A percentile compares a stretch with the other conserved stretches of the same genome.
Conservation (phyloP, 2,329 filamentous ascomycete species). For the Colletotrichum sidae region DNA sequence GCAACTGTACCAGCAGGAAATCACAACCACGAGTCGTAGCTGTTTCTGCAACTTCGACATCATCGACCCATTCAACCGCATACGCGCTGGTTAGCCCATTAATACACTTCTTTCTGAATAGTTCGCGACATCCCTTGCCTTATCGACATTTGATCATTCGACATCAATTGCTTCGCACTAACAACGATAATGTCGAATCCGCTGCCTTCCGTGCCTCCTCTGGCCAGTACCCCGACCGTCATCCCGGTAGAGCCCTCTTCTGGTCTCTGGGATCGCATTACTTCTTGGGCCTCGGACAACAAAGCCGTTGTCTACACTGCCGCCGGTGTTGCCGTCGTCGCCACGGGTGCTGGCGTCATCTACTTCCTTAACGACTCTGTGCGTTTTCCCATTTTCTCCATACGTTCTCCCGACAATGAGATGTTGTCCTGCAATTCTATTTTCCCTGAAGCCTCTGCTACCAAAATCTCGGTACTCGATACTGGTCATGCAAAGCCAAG, state of each 20-base stretch:
- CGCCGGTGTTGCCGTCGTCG: slow-evolving; percentile 91
- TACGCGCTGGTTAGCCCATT: slow-evolving; percentile 27
- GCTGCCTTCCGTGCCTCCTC: slow-evolving; percentile 60
- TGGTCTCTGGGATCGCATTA: slow-evolving; percentile 89
- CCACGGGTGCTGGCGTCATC: slow-evolving; percentile 89
- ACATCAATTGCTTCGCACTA: slow-evolving; percentile 40
- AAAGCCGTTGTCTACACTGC: slow-evolving; percentile 97
- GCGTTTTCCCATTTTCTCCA: slow-evolving; percentile 39
- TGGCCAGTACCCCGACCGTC: slow-evolving; percentile 53
- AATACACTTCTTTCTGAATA: slow-evolving; percentile 19
- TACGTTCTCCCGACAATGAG: slow-evolving; percentile 8
- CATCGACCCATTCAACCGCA: slow-evolving; percentile 40
- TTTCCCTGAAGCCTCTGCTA: slow-evolving; percentile 9
- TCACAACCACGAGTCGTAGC: slow-evolving; percentile 30
- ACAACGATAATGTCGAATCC: slow-evolving; percentile 55
- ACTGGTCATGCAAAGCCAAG: not conserved
- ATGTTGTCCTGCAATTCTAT: slow-evolving; percentile 28
- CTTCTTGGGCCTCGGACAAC: slow-evolving; percentile 93
- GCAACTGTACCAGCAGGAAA: slow-evolving; percentile 26
- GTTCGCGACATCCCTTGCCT: slow-evolving; percentile 14
- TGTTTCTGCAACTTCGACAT: slow-evolving; percentile 48
- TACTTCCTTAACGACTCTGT: slow-evolving; percentile 84
- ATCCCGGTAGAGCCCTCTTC: slow-evolving; percentile 68
- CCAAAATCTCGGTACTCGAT: slow-evolving; percentile 19
- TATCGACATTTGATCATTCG: slow-evolving; percentile 22